Evolutionary conservation across 1,139 yeast genomes (phyloP), one percentile per base, ranked within the genome.

Genomic region (Wickerhamomyces sp.): DNA sequence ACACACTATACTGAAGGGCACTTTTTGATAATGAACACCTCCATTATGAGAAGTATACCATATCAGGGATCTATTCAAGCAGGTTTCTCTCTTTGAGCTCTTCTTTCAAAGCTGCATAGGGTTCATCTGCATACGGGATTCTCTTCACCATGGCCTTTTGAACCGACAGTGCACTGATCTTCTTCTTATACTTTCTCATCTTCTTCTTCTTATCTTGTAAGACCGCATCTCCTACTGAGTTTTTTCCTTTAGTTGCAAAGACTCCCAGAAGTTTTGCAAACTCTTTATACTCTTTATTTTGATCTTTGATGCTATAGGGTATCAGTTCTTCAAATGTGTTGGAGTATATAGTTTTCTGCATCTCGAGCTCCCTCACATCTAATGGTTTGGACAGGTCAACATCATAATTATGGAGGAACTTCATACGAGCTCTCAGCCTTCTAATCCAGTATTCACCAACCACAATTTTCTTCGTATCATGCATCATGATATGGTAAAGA

Each of bases 401-500:
- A 7, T 52, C 49, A 8, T 37, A 31, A 2, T 40, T 43, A 23
- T 46, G 41, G 8, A 59, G 51, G 32, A 50, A 55, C 36, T 58
- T 52, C 40, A 55, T 43, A 27, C 57, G 47, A 2, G 63, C 48
- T 32, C 62, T 44, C 9, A 58, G 39, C 32, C 59, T 50, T 31
- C 51, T 47, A 7, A 60, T 33, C 65, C 65, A 61, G 41, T 58
- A 57, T n/a, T 50, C 55, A 9, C 60, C 58, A 7, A 51, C 43
- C 11, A 53, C 41, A 10, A 46, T 45, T 5, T 55, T 53, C 6
- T 51, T 42, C 7, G 51, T 18, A 36, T 51, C 52, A 10, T 27
- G 39, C 13, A 51, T n/a, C 62, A 58, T 58, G 18, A 48, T 41
- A 27, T 56, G 51, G 38, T 59, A 59, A 7, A 56, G 18, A 3